Base-by-base conservation (phyloP, 2,329 filamentous ascomycete genomes). In the Bisporella sp. region DNA sequence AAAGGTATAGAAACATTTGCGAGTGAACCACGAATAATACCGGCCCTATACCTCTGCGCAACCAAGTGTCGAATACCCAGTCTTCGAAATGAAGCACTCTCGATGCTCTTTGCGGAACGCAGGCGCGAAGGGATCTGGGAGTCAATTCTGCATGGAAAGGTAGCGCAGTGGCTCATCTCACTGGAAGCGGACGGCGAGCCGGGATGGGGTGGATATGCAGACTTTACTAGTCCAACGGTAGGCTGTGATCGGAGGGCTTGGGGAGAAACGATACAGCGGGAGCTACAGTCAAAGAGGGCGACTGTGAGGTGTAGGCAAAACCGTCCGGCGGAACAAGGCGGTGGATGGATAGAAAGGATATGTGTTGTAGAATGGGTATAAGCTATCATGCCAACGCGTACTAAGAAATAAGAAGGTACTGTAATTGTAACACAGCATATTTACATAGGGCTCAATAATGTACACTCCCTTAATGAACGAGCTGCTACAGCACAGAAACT, bases 61-160 rank as follows among this genome's bases (percentile, higher is more conserved):
- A 83, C 79, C 6, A 83, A 84, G 60, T 85, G 82, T 57, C 75
- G 81, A 4, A 74, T 83, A 49, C 72, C 73, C 0, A 55, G 68
- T 1, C 72, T 78, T 37, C 75, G 83, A 6, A 71, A 78, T 7
- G 75, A 78, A 58, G 82, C 83, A 9, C 82, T 85, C 44, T 73
- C 78, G 55, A 68, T 86, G 11, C 66, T 87, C 41, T 70, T 73
- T 47, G 79, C 75, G 54, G 81, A 78, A 56, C 75, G 80, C 21
- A 72, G 82, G 12, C 72, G 81, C 47, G 83, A 87, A 65, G 81
- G 79, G 40, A 82, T 86, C 72, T 85, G 81, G 80, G 81, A 86
- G 37, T 59, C 56, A n/a, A 29, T 55, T 4, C 45, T 59, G 4
- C 37, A 51, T 9, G 61, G 54, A 0, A 52, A 53, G 29, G 51